A percentile compares a stretch with the other conserved stretches of the same genome.
Conservation (phyloP, 768 basidiomycete species). For the Lentinula raphanica region DNA sequence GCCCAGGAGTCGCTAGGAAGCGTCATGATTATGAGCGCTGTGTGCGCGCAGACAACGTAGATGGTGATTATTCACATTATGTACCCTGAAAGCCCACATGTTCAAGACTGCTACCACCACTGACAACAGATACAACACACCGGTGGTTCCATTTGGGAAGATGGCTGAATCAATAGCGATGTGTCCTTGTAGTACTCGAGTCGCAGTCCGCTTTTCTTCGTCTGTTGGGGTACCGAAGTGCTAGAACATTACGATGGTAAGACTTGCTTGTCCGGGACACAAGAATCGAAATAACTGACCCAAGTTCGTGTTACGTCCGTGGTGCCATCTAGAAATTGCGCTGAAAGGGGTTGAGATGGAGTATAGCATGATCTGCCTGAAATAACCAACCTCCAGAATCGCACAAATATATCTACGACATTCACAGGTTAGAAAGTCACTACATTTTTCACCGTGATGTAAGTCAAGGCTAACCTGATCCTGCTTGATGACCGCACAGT, state of each 20-base stretch:
- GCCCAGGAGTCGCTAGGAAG: slow-evolving; percentile 70
- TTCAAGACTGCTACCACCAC: slow-evolving; percentile 11
- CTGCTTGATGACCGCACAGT: slow-evolving; percentile 69
- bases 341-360: slow-evolving; percentile 24
- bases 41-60: not conserved
- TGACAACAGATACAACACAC: slow-evolving; percentile 30
- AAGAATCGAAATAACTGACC: slow-evolving; percentile 35
- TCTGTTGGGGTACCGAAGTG: slow-evolving; percentile 85
- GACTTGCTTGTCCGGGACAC: not conserved
- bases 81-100: slow-evolving; percentile 36
- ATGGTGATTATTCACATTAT: slow-evolving; percentile 40
- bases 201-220: slow-evolving; percentile 85
- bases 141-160: slow-evolving; percentile 79
- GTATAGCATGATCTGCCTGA: not conserved
- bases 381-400: slow-evolving; percentile 74
- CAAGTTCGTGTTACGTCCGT: slow-evolving; percentile 92
- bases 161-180: slow-evolving; percentile 83
- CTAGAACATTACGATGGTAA: slow-evolving; percentile 32
- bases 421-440: not conserved
- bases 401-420: slow-evolving; percentile 40
- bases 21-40: not conserved
- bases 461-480: slow-evolving; percentile 47
- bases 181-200: slow-evolving; percentile 87
- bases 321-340: slow-evolving; percentile 88
- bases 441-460: not conserved